Conservation (phyloP, 2,329 filamentous ascomycete species). For the Lomentospora prolificans region DNA sequence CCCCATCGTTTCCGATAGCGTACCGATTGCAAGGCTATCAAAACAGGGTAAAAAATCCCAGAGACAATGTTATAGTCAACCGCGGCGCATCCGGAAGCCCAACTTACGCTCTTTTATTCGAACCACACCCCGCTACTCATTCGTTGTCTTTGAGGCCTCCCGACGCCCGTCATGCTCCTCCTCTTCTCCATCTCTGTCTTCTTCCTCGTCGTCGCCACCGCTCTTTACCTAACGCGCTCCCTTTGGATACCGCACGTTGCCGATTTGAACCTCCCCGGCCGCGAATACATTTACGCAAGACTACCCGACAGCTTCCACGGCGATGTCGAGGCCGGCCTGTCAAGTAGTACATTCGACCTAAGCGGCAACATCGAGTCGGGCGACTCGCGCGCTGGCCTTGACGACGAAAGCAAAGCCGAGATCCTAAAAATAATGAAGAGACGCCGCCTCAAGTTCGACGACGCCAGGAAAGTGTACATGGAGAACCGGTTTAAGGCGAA, state of each 20-base stretch:
- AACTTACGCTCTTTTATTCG: not conserved
- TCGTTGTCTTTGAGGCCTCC: not conserved
- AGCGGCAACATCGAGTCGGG: slow-evolving; percentile 67
- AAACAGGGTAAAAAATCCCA: not conserved
- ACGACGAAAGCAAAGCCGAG: slow-evolving; percentile 69
- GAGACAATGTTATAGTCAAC: slow-evolving; percentile 5
- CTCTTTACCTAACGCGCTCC: slow-evolving; percentile 69
- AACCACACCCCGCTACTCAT: not conserved
- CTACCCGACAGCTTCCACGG: slow-evolving; percentile 68
- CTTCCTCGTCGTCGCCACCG: slow-evolving; percentile 61
- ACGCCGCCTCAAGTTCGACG: slow-evolving; percentile 74
- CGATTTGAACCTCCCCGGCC: slow-evolving; percentile 41
- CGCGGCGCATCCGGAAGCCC: not conserved
- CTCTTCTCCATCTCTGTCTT: slow-evolving; percentile 69
- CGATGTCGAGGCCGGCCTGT: slow-evolving; percentile 82
- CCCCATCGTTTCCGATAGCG: not conserved
- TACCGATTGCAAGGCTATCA: not conserved
- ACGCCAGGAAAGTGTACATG: slow-evolving; percentile 78
- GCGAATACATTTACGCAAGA: slow-evolving; percentile 62
- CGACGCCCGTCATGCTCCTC: not conserved
- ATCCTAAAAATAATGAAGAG: slow-evolving; percentile 87
- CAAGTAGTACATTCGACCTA: slow-evolving; percentile 75
- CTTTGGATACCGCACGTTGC: slow-evolving; percentile 67
- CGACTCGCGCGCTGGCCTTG: slow-evolving; percentile 71
- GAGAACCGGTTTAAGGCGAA: slow-evolving; percentile 79